phyloP scores from a whole-genome alignment of 192 early-diverging fungal species.

The Nowakowskiella sp. region DNA sequence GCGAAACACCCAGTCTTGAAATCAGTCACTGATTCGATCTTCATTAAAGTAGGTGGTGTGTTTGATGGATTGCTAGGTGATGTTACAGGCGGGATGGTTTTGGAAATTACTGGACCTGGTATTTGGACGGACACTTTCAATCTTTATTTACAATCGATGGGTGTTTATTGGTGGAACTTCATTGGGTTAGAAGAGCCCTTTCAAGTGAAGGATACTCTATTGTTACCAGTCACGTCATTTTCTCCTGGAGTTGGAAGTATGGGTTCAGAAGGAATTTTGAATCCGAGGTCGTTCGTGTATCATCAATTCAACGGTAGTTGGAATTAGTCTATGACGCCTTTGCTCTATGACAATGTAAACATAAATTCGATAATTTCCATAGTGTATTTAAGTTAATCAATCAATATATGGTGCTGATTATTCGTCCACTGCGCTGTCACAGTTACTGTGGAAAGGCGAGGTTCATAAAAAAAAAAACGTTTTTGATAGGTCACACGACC shows the following conservation, averaged over 20 bases:
- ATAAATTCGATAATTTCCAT: no score
- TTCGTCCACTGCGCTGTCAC: no score
- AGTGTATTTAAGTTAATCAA: no score
- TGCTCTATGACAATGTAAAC: no score
- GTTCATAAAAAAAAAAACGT: no score
- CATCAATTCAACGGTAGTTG: background rate
- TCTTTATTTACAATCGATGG: background rate
- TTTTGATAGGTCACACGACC: no score
- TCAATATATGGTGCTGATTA: no score
- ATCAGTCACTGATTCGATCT: background rate
- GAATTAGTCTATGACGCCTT: no score
- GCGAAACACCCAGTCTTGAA: background rate
- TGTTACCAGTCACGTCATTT: background rate
- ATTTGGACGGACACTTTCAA: background rate
- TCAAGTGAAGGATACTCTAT: background rate
- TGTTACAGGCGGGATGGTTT: background rate
- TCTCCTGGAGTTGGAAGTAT: background rate
- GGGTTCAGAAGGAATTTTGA: background rate
- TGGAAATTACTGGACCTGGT: background rate
- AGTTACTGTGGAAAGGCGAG: no score
- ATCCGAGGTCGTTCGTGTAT: background rate
- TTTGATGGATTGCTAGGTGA: background rate
- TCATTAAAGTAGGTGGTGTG: background rate
- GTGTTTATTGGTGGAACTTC: background rate
- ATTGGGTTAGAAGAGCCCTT: background rate